Base-by-base conservation (phyloP, 306 rosid genomes). In the Vicia faba region DNA sequence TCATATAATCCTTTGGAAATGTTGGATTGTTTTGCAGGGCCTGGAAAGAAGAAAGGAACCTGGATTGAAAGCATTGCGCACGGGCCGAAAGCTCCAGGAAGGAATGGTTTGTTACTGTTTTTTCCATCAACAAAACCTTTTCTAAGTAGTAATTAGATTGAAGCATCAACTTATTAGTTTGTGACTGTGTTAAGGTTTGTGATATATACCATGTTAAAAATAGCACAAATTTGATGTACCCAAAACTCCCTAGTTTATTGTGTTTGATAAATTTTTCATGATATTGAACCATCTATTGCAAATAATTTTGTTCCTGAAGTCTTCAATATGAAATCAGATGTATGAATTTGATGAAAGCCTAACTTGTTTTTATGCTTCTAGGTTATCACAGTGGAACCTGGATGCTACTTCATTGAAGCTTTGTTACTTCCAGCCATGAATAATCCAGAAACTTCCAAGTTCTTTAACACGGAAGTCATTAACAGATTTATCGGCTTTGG, bases 301-400 rank as follows among this genome's bases (percentile, higher is more conserved):
- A n/a, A n/a, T 8, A 23, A 9, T 35, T n/a, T 40, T 64, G 61
- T 56, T 41, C 25, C 51, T 19, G 15, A 45, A 41, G 45, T 69
- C 64, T 68, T 46, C 49, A n/a, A 19, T 26, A 20, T 59, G 55
- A 55, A 66, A 76, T 29, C 60, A 45, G 44, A 61, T 61, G 54
- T 63, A 76, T n/a, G 33, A 66, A 44, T 61, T 25, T 62, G 48
- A 61, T 55, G 64, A 41, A 8, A 41, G 43, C 23, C 36, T 72
- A 40, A 72, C 79, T 67, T 63, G 68, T 26, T 61, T 71, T 40
- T 72, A 50, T 68, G 35, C 73, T 71, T 80, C 57, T 65, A 92
- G 98, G 96, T 89, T 79, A 89, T 92, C 64, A 89, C 98, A 0
- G 98, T 92, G 74, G 96, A 92, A 77, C 98, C 96, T 51, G 95